phyloP scores from a whole-genome alignment of 306 rosid genomes.

The Rosa persica region DNA sequence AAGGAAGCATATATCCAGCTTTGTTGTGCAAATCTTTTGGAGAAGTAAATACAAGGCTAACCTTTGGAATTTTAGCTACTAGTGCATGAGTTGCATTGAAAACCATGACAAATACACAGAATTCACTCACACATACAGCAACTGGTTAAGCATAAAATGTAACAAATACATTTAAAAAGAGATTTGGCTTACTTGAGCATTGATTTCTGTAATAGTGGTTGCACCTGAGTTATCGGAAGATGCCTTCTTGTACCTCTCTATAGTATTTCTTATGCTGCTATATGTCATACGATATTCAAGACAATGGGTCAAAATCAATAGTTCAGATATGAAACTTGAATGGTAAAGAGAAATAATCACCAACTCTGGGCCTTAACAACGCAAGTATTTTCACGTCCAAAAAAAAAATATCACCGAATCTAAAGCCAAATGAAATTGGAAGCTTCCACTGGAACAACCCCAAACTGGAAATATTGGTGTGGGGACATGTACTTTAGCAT shows the following conservation, averaged over 20 bases:
- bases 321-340: not conserved
- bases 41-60: not conserved
- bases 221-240: constrained; percentile 66
- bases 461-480: not conserved
- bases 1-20: not conserved
- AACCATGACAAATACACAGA: not conserved
- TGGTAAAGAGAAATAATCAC: not conserved
- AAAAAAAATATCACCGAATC: too few species aligned
- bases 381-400: too few species aligned
- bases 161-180: not conserved
- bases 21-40: not conserved
- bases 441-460: not conserved
- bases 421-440: not conserved
- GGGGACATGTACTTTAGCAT: not conserved
- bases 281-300: not conserved
- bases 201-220: constrained; percentile 65
- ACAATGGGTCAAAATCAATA: not conserved
- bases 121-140: not conserved
- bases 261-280: constrained; percentile 72
- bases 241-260: constrained; percentile 90
- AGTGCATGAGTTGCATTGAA: not conserved
- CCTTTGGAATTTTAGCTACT: not conserved
- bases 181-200: constrained; percentile 64
- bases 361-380: too few species aligned
- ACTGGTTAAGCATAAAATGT: not conserved